Base-by-base conservation (phyloP, 2,329 filamentous ascomycete species). In the Colletotrichum gloeosporioides region DNA sequence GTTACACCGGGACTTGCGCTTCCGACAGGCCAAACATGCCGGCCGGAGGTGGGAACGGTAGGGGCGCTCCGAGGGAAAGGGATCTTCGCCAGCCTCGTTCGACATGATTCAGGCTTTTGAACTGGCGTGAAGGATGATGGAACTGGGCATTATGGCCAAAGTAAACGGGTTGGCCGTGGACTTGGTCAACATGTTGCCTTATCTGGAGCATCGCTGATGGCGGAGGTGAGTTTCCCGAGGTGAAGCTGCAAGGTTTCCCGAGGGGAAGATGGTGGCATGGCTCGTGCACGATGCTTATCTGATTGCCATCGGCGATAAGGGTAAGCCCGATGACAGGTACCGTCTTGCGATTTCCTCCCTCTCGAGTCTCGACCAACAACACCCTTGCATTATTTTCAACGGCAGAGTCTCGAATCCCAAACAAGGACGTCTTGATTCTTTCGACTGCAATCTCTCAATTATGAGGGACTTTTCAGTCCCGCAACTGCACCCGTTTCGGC, bases 1-100 rank as follows among this genome's bases (percentile, higher is more conserved):
- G 22, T 90, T 91, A 80, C 92, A 93, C 78, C 92, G 87, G 5
- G 90, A 91, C 81, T 93, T 93, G 76, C 92, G 88, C 76, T 89
- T 89, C 71, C 92, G 88, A 79, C 92, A 93, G 13, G 90, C 84
- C 66, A 90, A 84, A 82, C 92, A 93, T 5, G 91, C 91, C 62
- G 91, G 90, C 44, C 89, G 88, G 77, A 91, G 89, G 83, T 93
- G 91, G 8, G 91, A 93, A 75, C 91, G 86, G 80, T 93, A 93
- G 4, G 91, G 91, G 49, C 91, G 87, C 77, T 78, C 76, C 55
- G 74, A 77, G 70, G 74, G 27, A 64, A 76, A 64, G 15, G 65
- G 6, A 12, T 16, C 27, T 7, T 36, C 29, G 25, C 22, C 74
- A 16, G 64, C 55, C 64, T 69, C 74, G 59, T 59, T 22, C 32